Conservation (phyloP, 768 basidiomycete genomes). For the Auriscalpium vulgare region DNA sequence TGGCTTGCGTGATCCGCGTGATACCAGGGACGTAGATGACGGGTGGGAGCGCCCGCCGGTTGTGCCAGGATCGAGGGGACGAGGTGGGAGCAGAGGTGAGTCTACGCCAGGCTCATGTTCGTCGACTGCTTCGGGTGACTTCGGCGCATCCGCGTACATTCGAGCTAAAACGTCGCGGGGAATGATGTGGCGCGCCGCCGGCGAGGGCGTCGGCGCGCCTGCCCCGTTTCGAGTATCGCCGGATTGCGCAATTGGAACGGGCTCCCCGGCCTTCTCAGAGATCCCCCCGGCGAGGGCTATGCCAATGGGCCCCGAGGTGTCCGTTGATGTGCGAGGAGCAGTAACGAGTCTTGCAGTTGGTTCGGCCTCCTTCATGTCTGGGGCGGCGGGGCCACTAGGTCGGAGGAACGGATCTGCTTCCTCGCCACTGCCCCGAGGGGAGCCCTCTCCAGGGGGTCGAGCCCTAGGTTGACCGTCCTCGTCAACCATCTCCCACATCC, state of each 20-base stretch:
- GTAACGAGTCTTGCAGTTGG: constrained; percentile 9
- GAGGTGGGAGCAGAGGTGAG: constrained; percentile 11
- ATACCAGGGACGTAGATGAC: constrained; percentile 1
- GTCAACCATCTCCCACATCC: constrained; percentile 14
- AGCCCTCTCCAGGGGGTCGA: constrained; percentile 47
- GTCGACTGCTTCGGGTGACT: constrained; percentile 1
- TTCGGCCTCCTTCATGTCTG: neutral
- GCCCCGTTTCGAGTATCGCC: neutral
- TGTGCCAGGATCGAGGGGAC: neutral
- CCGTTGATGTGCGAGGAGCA: neutral
- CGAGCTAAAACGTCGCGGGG: constrained; percentile 7
- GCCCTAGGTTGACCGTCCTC: constrained; percentile 2
- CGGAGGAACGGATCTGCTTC: constrained; percentile 60
- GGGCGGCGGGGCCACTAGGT: constrained; percentile 17
- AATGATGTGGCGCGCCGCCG: constrained; percentile 3
- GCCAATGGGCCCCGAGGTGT: constrained; percentile 4
- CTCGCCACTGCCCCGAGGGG: constrained; percentile 62
- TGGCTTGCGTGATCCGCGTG: neutral
- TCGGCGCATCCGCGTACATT: neutral
- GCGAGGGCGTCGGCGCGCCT: neutral
- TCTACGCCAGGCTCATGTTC: constrained; percentile 6
- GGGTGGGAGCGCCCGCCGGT: neutral
- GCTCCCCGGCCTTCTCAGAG: no score
- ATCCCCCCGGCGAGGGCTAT: neutral
- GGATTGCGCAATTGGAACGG: neutral